Evolutionary conservation across 495 filamentous ascomycete genomes (phyloP).

Genomic region (Neurospora sp.): DNA sequence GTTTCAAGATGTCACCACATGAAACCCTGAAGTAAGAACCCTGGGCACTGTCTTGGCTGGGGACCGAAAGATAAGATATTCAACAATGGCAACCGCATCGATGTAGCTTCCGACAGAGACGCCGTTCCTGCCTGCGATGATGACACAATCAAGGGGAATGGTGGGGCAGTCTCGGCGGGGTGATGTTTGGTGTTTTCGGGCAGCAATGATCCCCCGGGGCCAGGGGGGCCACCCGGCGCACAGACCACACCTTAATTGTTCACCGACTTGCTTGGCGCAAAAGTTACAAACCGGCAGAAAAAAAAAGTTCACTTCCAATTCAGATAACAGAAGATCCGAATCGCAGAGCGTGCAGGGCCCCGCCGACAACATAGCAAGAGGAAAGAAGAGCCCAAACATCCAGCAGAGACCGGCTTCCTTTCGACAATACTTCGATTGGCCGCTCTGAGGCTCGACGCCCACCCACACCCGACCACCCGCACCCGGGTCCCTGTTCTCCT

Average conservation of each 20-base stretch:
- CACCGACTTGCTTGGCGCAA: constrained; percentile 12
- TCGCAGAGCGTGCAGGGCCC: background rate
- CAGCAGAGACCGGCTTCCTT: background rate
- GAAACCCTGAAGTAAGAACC: background rate
- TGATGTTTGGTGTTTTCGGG: background rate
- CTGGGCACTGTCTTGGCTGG: background rate
- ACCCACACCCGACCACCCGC: background rate
- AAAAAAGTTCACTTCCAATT: constrained; percentile 19
- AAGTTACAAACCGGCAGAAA: constrained; percentile 21
- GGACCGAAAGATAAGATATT: background rate
- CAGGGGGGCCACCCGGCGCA: constrained; percentile 3
- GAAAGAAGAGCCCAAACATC: background rate
- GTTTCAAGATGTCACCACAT: background rate
- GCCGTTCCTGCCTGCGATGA: background rate
- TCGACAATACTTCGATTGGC: constrained; percentile 1
- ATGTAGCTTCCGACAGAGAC: background rate
- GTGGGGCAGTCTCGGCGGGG: background rate
- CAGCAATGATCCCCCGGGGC: background rate
- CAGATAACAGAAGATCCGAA: constrained; percentile 5
- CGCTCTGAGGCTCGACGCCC: constrained; percentile 1
- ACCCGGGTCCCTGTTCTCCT: background rate
- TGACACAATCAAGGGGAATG: background rate
- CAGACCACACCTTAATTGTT: constrained; percentile 21
- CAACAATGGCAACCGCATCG: background rate
- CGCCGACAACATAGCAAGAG: background rate